Evolutionary conservation across 768 basidiomycete genomes (phyloP), one percentile per base, ranked within the genome.

Genomic region (Pleurotus sapidus): DNA sequence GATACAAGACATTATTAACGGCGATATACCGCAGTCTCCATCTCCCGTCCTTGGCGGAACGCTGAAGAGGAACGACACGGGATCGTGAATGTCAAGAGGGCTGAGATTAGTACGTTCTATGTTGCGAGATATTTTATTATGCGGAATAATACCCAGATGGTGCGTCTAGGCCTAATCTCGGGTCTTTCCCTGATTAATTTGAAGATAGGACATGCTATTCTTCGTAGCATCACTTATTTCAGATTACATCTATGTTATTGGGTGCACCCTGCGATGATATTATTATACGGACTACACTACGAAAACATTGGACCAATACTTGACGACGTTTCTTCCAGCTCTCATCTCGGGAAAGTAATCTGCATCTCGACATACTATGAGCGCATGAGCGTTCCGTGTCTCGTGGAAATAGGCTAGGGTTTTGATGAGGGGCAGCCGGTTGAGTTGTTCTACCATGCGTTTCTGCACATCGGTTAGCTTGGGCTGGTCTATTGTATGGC

Each of bases 1-100:
- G 9, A 95, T 97, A 56, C 92, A 95, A 63, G 94, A 96, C 65
- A 90, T 96, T 48, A 94, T 97, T 66, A 91, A 87, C 59, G 86
- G 84, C 25, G 90, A 89, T 58, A 70, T 84, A 39, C 83, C 87
- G 9, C 82, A 84, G 60, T 89, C 88, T 3, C 86, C 89, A 5
- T 77, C 83, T 3, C 80, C 79, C 27, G 61, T 61, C 18, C 72
- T 72, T 23, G 70, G 68, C 14, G 72, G 74, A 37, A 61, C 63
- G n/a, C 68, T 78, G 46, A 74, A 79, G 60, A 74, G 79, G 65
- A 77, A 69, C 60, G 76, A 77, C 38, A 82, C 72, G 56, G 68
- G 65, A 30, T 46, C 27, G 3, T 46, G 40, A 39, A 20, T 3
- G 25, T 18, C 3, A 9, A 11, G 0, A 3, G 30, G 11, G 30